Evolutionary conservation across 1,139 yeast species (phyloP).

Genomic region (Casaregolazyma suthepensis): DNA sequence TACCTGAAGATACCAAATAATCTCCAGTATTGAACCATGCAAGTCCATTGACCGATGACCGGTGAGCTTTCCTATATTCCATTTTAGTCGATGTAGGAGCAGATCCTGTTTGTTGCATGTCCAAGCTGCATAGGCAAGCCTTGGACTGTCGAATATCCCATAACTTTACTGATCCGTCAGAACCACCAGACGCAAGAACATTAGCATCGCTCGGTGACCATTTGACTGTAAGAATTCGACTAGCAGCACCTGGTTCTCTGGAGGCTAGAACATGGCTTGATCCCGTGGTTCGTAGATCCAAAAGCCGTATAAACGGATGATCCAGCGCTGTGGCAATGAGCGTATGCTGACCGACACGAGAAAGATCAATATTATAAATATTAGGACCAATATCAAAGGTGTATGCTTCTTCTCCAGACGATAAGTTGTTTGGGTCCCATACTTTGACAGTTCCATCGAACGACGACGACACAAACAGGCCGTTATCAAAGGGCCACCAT

Average conservation of each 20-base stretch:
- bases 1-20: conserved; percentile 57
- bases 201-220: conserved; percentile 71
- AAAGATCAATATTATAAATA: conserved; percentile 36
- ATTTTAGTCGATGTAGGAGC: conserved; percentile 22
- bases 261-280: conserved; percentile 56
- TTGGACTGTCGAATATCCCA: conserved; percentile 74
- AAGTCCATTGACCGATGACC: conserved; percentile 69
- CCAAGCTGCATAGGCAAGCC: conserved; percentile 58
- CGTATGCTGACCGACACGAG: conserved; percentile 40
- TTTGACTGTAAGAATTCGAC: conserved; percentile 56
- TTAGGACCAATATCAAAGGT: conserved; percentile 47
- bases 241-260: conserved; percentile 46
- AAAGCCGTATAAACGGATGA: conserved; percentile 59
- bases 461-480: conserved; percentile 77
- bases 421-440: conserved; percentile 70
- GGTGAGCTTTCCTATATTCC: conserved; percentile 51
- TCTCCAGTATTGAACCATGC: conserved; percentile 63
- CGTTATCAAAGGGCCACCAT: conserved; percentile 92
- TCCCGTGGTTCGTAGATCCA: conserved; percentile 68
- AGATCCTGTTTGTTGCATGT: conserved; percentile 35
- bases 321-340: conserved; percentile 67
- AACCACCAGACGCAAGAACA: conserved; percentile 68
- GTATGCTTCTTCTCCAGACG: conserved; percentile 46
- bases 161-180: conserved; percentile 51
- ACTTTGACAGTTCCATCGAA: conserved; percentile 71